These are phyloP conservation scores for Antitrichia curtipendula DNA, from an alignment of 225 moss, liverwort and hornwort genomes.

Conservation along the genomic window DNA sequence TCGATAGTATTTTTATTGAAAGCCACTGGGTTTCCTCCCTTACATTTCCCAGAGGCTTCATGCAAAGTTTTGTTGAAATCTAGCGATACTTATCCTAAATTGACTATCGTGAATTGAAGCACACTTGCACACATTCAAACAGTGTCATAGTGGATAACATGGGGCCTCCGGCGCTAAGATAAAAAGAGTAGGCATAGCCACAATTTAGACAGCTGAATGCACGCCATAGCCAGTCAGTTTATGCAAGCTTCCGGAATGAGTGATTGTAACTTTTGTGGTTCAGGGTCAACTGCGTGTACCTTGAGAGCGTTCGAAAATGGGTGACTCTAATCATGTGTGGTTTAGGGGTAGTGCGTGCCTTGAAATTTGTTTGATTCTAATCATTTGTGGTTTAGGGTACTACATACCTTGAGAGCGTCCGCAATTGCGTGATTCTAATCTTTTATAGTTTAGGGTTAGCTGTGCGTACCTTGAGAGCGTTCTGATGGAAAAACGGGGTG, in stretches of 20 bases:
- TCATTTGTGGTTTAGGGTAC: neutral
- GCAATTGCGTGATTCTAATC: neutral
- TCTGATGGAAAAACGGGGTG: constrained; percentile 1
- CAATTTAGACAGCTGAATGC: neutral
- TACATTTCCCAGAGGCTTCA: neutral
- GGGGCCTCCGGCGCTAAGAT: neutral
- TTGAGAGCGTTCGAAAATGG: too few species aligned
- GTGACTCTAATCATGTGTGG: too few species aligned
- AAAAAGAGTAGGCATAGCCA: too few species aligned
- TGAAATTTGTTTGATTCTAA: neutral
- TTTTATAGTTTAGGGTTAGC: neutral
- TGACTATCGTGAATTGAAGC: neutral
- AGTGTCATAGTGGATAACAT: neutral
- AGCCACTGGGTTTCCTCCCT: too few species aligned
- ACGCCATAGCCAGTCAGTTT: too few species aligned
- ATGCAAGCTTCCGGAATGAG: neutral
- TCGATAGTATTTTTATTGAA: neutral
- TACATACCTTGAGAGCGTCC: constrained; percentile 1
- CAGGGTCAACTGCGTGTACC: neutral
- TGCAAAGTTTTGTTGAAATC: neutral
- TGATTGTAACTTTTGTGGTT: too few species aligned
- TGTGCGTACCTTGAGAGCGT: constrained; percentile 2
- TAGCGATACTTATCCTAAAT: neutral
- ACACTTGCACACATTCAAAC: neutral
- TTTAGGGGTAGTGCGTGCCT: neutral